Evolutionary conservation across 2,329 filamentous ascomycete genomes (phyloP), one percentile per base, ranked within the genome.

Genomic region (Stagonosporopsis chrysanthemi): DNA sequence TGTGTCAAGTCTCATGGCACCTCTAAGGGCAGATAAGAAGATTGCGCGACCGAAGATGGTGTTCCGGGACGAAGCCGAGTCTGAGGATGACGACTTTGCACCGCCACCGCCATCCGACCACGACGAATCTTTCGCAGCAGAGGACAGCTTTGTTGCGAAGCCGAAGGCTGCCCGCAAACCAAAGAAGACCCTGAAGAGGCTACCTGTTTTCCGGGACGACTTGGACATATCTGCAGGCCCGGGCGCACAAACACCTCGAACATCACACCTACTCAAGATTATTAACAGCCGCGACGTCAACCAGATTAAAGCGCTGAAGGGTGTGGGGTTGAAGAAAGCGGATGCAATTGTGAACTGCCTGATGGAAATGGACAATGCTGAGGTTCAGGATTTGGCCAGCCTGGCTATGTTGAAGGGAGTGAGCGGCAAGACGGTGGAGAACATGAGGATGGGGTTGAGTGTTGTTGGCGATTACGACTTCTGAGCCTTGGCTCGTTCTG

Each of bases 281-380:
- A 85, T 92, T 76, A 92, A 92, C 78, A 90, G 88, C 19, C 83
- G 88, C 45, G 87, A 92, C 59, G 76, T 89, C 17, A 78, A 78
- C 14, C 81, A 84, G 69, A 92, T 92, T 74, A 84, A 84, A 67
- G 78, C 84, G 3, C 80, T 92, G 1, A 86, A 86, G 36, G 90
- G 90, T 2, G 87, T 92, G 11, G 90, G 90, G 0, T 81, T 86
- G 1, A 92, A 91, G 78, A 90, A 88, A 73, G 90, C 90, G 2
- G 80, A 82, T 56, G 77, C 76, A 11, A 83, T 83, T 35, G 81
- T 83, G 1, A 79, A 79, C 36, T 79, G 75, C 58, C 63, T 83
- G 12, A 75, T 79, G 29, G 80, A 82, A 61, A 74, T 81, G 72
- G 79, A 80, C n/a, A 72, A 74, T 14, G 77, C 70, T 5, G 75